Evolutionary conservation across 805 yeast species (phyloP).

Genomic region (Ogataea ganodermae): DNA sequence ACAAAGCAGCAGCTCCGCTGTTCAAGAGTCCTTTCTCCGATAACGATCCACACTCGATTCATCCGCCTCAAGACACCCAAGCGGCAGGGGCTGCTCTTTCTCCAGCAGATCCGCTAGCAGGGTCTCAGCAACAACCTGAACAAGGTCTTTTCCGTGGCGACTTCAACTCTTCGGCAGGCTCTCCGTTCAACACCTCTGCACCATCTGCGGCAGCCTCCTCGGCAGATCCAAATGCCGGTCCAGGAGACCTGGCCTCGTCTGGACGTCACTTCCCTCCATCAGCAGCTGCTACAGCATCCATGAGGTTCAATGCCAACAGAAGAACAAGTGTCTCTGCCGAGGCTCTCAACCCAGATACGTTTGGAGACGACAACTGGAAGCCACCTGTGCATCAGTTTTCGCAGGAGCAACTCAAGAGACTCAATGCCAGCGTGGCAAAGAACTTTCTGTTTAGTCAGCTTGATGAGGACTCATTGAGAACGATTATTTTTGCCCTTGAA

Average conservation of each 20-base stretch:
- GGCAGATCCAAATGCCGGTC: background rate
- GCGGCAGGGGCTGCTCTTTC: conserved; percentile 9
- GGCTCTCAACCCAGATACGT: conserved; percentile 73
- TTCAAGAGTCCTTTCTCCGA: conserved; percentile 66
- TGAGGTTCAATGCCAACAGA: conserved; percentile 73
- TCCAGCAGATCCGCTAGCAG: conserved; percentile 1
- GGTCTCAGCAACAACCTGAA: conserved; percentile 14
- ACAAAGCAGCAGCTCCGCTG: conserved; percentile 33
- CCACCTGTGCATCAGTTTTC: conserved; percentile 69
- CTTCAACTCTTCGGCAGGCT: conserved; percentile 23
- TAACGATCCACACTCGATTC: conserved; percentile 60
- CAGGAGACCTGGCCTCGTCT: conserved; percentile 1
- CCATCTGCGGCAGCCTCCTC: background rate
- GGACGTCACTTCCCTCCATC: conserved; percentile 17
- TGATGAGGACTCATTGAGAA: conserved; percentile 72
- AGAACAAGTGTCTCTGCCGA: conserved; percentile 92
- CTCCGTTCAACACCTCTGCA: conserved; percentile 13
- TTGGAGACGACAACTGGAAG: conserved; percentile 66
- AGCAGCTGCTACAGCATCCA: conserved; percentile 43
- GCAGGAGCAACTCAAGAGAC: conserved; percentile 62
- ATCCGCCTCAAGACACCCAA: conserved; percentile 33
- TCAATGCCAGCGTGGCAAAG: conserved; percentile 69
- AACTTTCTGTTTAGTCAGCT: conserved; percentile 85
- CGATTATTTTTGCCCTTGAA: conserved; percentile 82
- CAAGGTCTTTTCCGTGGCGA: conserved; percentile 23